Evolutionary conservation across 2,329 filamentous ascomycete species (phyloP), one percentile per base, ranked within the genome.

Genomic region (Arthrobotrys conoides): DNA sequence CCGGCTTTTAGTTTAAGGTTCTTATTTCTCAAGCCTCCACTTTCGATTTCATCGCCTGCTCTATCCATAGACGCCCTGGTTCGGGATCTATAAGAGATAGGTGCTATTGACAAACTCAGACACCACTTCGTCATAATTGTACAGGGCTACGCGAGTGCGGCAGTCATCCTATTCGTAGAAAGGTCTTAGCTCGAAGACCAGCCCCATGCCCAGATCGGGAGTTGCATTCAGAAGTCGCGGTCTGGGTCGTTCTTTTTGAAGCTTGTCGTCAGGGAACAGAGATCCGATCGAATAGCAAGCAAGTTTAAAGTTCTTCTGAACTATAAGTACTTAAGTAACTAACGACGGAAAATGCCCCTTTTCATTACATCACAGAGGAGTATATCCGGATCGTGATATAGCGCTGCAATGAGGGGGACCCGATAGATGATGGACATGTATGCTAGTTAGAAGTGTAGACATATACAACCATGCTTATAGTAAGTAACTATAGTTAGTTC

Each of bases 121-220:
- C 75, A 71, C 68, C n/a, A n/a, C 75, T 78, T 78, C 75, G 75
- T 78, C 75, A 78, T 78, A 78, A 55, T 33, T 68, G 65, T 67
- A 63, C 75, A 77, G 75, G 75, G 75, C 75, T 78, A 72, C 75
- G 75, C 75, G 75, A 78, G 75, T 68, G 75, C 68, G 75, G 75
- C 75, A 78, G 68, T 65, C 75, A 69, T 78, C 75, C 75, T 78
- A 78, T 78, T 78, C 75, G 75, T 63, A 69, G 75, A 59, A 71
- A 9, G 44, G 46, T 71, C 64, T 70, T 63, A 69, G 68, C 75
- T 51, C 53, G 63, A 59, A 55, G 22, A 61, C 75, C 59, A 71
- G 75, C 75, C 75, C 75, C 75, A 78, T 65, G 75, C 68, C 55
- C 63, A 72, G 68, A 77, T 78, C 68, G 68, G 67, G 63, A 78